phyloP scores from a whole-genome alignment of 202 grass and related monocot species.

The Cymbopogon flexuosus region DNA sequence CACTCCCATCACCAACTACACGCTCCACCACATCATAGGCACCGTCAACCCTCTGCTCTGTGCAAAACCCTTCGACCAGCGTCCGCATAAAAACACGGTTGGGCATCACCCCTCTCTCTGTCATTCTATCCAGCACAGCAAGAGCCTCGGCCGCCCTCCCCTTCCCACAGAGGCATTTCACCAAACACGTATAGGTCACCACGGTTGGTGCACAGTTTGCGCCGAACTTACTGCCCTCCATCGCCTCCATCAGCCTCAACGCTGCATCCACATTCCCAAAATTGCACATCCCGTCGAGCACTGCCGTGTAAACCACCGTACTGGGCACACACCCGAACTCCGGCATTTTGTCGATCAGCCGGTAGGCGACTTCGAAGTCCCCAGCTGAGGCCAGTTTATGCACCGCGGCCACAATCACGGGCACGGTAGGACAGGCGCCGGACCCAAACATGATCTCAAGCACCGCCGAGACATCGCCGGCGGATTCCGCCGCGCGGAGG shows the following conservation, averaged over 20 bases:
- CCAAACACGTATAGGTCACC: conserved; percentile 87
- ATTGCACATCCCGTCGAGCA: conserved; percentile 62
- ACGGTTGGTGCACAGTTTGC: conserved; percentile 48
- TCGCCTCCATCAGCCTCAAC: conserved; percentile 41
- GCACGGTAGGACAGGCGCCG: conserved; percentile 39
- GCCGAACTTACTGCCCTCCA: conserved; percentile 44
- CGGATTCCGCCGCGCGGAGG: conserved; percentile 41
- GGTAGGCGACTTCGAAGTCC: conserved; percentile 44
- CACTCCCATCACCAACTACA: conserved; percentile 35
- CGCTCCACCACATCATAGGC: conserved; percentile 53
- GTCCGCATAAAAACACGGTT: conserved; percentile 60
- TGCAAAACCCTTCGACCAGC: conserved; percentile 49
- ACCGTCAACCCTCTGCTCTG: background rate
- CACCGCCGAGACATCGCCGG: conserved; percentile 40
- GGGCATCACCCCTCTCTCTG: conserved; percentile 44
- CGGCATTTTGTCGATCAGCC: conserved; percentile 55
- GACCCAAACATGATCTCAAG: conserved; percentile 54
- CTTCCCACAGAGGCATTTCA: conserved; percentile 72
- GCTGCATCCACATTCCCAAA: conserved; percentile 41
- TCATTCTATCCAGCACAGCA: conserved; percentile 60
- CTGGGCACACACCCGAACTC: conserved; percentile 51
- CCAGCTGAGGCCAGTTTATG: conserved; percentile 48
- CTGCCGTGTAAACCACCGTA: conserved; percentile 55
- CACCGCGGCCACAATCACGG: conserved; percentile 53
- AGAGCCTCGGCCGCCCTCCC: conserved; percentile 39